These are phyloP conservation scores for Mycena pura DNA, from an alignment of 768 basidiomycete genomes.

Conservation along the genomic window DNA sequence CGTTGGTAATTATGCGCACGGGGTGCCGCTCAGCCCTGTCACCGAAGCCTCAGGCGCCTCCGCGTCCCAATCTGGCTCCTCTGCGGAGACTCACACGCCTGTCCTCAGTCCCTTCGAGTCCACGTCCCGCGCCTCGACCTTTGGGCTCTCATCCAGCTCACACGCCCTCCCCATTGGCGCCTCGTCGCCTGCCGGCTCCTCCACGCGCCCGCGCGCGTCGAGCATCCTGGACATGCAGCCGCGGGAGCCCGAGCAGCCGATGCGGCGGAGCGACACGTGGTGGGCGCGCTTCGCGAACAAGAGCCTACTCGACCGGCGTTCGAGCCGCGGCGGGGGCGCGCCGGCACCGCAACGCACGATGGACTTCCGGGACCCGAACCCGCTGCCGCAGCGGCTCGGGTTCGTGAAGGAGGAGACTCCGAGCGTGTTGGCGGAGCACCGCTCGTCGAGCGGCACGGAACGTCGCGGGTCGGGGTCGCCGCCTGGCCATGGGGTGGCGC, in stretches of 20 bases:
- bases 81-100: constrained; percentile 32
- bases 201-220: constrained; percentile 12
- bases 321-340: constrained; percentile 48
- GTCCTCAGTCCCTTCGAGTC: constrained; percentile 44
- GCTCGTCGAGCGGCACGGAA: constrained; percentile 17
- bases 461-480: no score
- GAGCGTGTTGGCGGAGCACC: constrained; percentile 21
- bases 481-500: constrained; percentile 27
- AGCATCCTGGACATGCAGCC: constrained; percentile 37
- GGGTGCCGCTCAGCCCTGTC: constrained; percentile 39
- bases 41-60: constrained; percentile 34
- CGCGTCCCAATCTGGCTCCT: constrained; percentile 35
- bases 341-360: constrained; percentile 37
- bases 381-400: constrained; percentile 67
- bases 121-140: constrained; percentile 18
- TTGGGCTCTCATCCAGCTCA: constrained; percentile 22
- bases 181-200: constrained; percentile 7
- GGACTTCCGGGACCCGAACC: constrained; percentile 83
- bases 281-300: constrained; percentile 78
- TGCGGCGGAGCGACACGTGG: constrained; percentile 77
- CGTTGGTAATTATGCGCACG: constrained; percentile 12
- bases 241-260: constrained; percentile 49
- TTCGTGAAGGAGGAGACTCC: constrained; percentile 57
- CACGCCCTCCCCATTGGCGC: constrained; percentile 19
- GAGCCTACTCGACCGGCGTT: constrained; percentile 64